phyloP scores from a whole-genome alignment of 108 stramenopile species.

The Schizochytrium sp. region DNA sequence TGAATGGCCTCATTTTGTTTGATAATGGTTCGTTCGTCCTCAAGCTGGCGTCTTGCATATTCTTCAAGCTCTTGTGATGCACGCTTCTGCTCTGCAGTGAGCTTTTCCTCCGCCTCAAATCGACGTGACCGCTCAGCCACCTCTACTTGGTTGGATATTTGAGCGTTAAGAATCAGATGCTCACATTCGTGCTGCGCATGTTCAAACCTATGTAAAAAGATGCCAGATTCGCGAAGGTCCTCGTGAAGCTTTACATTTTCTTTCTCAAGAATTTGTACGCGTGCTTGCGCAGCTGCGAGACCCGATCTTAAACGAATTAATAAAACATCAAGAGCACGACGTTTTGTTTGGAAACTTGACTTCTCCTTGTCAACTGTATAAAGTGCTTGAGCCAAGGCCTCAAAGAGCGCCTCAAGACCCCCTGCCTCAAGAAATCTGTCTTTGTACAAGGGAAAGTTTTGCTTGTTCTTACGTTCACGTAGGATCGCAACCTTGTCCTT shows the following conservation, averaged over 20 bases:
- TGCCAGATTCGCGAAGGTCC: background rate
- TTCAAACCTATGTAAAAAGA: conserved; percentile 15
- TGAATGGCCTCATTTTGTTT: background rate
- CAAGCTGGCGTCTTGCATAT: conserved; percentile 12
- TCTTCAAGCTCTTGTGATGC: conserved; percentile 2
- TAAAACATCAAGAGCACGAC: background rate
- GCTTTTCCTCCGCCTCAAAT: background rate
- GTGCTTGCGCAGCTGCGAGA: background rate
- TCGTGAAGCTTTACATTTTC: background rate
- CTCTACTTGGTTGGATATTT: background rate
- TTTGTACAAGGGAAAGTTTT: background rate
- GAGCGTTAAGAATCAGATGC: background rate
- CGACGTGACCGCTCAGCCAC: background rate
- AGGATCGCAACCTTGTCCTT: background rate
- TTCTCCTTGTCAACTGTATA: background rate
- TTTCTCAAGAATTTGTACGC: background rate
- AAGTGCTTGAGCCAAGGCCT: conserved; percentile 9
- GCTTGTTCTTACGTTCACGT: background rate
- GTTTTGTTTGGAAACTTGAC: background rate
- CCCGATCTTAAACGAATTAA: background rate
- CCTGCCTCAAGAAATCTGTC: background rate
- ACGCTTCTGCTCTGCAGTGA: background rate
- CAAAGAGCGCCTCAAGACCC: background rate
- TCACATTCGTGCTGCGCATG: background rate
- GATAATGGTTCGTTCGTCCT: background rate